Percentiles rank a stretch among this genome's conserved stretches.
These are phyloP conservation scores for Hypoxylon trugodes DNA, from an alignment of 495 filamentous ascomycete genomes.

Conservation along the genomic window DNA sequence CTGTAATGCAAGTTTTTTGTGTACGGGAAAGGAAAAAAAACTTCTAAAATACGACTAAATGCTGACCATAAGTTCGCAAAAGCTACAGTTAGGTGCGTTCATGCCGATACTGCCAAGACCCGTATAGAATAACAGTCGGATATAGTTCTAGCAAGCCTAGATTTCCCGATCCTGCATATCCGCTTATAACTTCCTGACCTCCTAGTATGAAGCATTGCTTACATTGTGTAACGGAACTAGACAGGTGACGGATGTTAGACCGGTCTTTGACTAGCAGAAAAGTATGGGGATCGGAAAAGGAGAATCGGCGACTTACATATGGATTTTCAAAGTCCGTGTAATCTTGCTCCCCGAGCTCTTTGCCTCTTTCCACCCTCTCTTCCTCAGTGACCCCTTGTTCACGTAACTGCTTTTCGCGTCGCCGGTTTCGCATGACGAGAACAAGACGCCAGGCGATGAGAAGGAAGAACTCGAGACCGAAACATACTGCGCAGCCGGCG, in stretches of 20 bases:
- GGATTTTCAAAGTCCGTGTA: slow-evolving; percentile 45
- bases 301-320: slow-evolving; percentile 31
- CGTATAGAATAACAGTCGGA: no score
- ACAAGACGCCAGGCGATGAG: slow-evolving; percentile 37
- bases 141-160: neutral
- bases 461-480: slow-evolving; percentile 41
- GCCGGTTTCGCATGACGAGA: slow-evolving; percentile 40
- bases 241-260: neutral
- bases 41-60: no score
- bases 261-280: neutral
- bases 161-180: neutral
- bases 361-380: slow-evolving; percentile 39
- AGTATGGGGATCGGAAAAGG: neutral
- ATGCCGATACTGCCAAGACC: no score
- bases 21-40: no score
- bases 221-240: slow-evolving; percentile 37
- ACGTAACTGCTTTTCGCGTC: slow-evolving; percentile 33
- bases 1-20: no score
- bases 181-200: neutral
- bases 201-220: neutral
- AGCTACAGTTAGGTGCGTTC: no score
- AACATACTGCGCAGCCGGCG: slow-evolving; percentile 37
- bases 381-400: slow-evolving; percentile 42
- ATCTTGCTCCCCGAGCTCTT: slow-evolving; percentile 45
- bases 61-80: no score